These are phyloP conservation scores for Starmerella scarabaei DNA, from an alignment of 805 yeast genomes.

Conservation along the genomic window DNA sequence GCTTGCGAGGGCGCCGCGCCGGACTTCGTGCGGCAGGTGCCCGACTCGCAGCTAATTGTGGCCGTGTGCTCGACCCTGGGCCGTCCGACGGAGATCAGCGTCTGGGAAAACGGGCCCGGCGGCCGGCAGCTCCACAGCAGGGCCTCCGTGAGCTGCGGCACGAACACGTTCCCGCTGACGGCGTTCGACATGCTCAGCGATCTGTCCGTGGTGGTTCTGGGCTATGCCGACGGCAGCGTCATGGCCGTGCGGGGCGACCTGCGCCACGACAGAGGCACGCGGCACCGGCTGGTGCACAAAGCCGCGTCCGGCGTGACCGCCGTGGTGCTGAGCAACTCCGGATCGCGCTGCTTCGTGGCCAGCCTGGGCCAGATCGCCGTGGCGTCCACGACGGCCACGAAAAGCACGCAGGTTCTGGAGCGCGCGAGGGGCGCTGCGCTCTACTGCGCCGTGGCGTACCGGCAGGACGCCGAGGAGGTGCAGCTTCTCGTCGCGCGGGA, in stretches of 20 bases:
- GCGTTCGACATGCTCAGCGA: conserved; percentile 43
- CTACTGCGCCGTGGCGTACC: conserved; percentile 25
- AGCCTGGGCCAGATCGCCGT: conserved; percentile 63
- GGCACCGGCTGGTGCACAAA: conserved; percentile 69
- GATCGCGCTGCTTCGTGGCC: conserved; percentile 43
- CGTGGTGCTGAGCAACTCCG: conserved; percentile 38
- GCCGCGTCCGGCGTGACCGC: conserved; percentile 67
- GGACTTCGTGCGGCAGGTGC: conserved; percentile 40
- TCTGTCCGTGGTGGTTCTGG: conserved; percentile 56
- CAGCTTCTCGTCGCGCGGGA: conserved; percentile 51
- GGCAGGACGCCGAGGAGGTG: conserved; percentile 29
- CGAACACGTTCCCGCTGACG: conserved; percentile 67
- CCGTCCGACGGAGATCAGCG: conserved; percentile 48
- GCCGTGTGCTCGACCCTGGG: conserved; percentile 65
- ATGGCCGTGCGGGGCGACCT: conserved; percentile 78
- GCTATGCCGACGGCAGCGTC: conserved; percentile 75
- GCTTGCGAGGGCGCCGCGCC: conserved; percentile 52
- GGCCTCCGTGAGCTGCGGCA: conserved; percentile 39
- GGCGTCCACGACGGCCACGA: conserved; percentile 46
- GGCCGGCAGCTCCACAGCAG: conserved; percentile 10
- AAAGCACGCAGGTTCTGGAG: conserved; percentile 40
- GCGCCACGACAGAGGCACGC: conserved; percentile 74
- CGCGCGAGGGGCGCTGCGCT: conserved; percentile 35
- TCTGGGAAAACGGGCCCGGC: conserved; percentile 52
- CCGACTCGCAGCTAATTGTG: conserved; percentile 41